These are phyloP conservation scores for Serendipita indica DNA, from an alignment of 768 basidiomycete genomes.

Conservation along the genomic window DNA sequence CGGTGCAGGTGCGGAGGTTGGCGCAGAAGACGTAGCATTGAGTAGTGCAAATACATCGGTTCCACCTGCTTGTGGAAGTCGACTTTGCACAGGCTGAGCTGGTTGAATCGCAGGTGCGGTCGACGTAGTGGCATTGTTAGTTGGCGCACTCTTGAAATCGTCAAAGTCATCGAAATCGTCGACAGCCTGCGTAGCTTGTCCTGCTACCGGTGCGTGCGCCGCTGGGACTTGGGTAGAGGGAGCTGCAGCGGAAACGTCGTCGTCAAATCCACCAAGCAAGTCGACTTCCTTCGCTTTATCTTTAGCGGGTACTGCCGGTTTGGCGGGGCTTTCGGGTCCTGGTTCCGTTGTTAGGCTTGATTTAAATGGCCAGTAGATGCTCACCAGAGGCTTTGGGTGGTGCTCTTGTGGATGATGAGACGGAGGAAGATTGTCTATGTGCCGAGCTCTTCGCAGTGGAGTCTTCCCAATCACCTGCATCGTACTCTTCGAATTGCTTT, in stretches of 20 bases:
- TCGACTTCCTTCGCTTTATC: slow-evolving; percentile 39
- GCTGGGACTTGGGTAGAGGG: slow-evolving; percentile 23
- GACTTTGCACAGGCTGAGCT: slow-evolving; percentile 15
- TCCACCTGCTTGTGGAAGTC: slow-evolving; percentile 5
- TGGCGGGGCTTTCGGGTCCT: not conserved
- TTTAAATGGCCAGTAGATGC: slow-evolving; percentile 17
- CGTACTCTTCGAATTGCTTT: slow-evolving; percentile 79
- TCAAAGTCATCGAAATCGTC: slow-evolving; percentile 51
- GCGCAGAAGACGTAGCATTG: slow-evolving; percentile 7
- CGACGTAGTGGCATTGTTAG: slow-evolving; percentile 35
- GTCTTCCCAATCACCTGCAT: slow-evolving; percentile 85
- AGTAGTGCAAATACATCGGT: slow-evolving; percentile 11
- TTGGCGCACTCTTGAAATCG: slow-evolving; percentile 54
- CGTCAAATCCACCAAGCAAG: slow-evolving; percentile 66
- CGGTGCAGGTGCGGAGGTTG: not conserved
- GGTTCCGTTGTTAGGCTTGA: slow-evolving; percentile 11
- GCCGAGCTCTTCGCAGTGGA: slow-evolving; percentile 17
- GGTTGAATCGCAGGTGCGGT: slow-evolving; percentile 28
- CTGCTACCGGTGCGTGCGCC: slow-evolving; percentile 39
- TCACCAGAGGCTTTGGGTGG: slow-evolving; percentile 22
- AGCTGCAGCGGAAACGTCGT: slow-evolving; percentile 31
- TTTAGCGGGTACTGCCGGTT: slow-evolving; percentile 21
- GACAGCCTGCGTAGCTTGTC: slow-evolving; percentile 7
- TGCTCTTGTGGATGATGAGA: slow-evolving; percentile 22
- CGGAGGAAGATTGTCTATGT: slow-evolving; percentile 27